Percentiles rank a stretch among this genome's conserved stretches.
phyloP scores from a whole-genome alignment of 768 basidiomycete genomes.

The Mycena vitilis region DNA sequence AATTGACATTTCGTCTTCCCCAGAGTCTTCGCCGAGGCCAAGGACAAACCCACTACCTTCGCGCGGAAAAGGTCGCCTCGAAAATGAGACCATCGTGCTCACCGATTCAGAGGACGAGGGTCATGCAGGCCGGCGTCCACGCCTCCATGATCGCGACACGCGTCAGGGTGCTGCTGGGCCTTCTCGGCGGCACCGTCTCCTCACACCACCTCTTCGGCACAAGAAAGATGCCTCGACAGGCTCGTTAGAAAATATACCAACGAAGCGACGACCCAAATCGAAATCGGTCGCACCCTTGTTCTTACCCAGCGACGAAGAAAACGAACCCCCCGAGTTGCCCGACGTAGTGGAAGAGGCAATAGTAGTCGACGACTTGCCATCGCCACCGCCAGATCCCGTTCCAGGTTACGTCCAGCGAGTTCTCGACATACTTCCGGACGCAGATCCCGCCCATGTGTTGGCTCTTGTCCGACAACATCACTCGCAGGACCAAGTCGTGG shows the following conservation, averaged over 20 bases:
- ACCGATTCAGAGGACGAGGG: constrained; percentile 31
- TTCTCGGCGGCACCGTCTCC: constrained; percentile 10
- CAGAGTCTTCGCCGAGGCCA: constrained; percentile 6
- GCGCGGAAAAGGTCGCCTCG: constrained; percentile 6
- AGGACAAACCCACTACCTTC: neutral
- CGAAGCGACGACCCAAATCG: constrained; percentile 19
- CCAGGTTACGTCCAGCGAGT: constrained; percentile 58
- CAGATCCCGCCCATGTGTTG: constrained; percentile 65
- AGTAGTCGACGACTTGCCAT: constrained; percentile 14
- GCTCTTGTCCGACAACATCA: constrained; percentile 58
- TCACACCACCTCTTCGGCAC: constrained; percentile 9
- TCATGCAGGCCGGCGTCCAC: neutral
- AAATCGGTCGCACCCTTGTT: constrained; percentile 45
- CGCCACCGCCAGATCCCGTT: constrained; percentile 38
- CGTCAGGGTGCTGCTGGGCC: constrained; percentile 16
- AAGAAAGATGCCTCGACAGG: constrained; percentile 16
- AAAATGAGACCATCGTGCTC: constrained; percentile 14
- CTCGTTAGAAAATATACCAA: constrained; percentile 30
- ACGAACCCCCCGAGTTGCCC: constrained; percentile 39
- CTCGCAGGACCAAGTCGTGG: constrained; percentile 54
- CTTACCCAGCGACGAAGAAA: constrained; percentile 51
- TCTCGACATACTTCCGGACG: constrained; percentile 79
- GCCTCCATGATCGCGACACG: constrained; percentile 9
- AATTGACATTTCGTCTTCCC: constrained; percentile 18
- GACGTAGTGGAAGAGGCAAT: constrained; percentile 5